Base-by-base conservation (phyloP, 2,329 filamentous ascomycete genomes). In the Shiraia sp. region DNA sequence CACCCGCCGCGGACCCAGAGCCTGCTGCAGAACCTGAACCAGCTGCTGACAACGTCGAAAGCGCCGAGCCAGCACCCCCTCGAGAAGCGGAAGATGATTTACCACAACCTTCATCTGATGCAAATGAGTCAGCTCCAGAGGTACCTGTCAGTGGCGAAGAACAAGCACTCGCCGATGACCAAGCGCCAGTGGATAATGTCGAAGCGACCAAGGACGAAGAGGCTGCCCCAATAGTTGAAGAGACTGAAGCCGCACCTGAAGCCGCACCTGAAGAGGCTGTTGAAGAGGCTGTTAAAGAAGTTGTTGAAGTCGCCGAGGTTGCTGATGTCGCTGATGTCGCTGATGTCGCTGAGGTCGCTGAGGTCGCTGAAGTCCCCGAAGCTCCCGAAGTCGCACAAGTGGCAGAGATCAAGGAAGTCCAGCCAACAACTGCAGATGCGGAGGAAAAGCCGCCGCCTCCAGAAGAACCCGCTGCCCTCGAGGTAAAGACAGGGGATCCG, bases 221-320 rank as follows among this genome's bases (percentile, higher is more conserved):
- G 8, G 25, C 25, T 6, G 30, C 27, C 6, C 32, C 28, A 22
- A 29, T 37, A 10, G 25, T n/a, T 13, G 39, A 16, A 5, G 29
- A 26, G 28, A 4, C 26, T 10, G 36, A 40, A n/a, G 23, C 10
- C 10, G 23, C n/a, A 15, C 14, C 23, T 19, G 2, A 40, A 51
- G n/a, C 29, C 16, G 29, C 15, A 32, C 9, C 26, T 3, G 36
- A 39, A 24, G 29, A 28, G 19, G 19, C 23, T 17, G 29, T 27
- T 1, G 40, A 50, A 31, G 48, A 39, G 9, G 23, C 23, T 19
- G 25, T 13, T 9, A 30, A 31, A 12, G 33, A 40, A 17, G 39
- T 28, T 10, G 22, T 17, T 28, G 46, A 47, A 6, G 12, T n/a
- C n/a, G n/a, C n/a, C n/a, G n/a, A n/a, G n/a, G n/a, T n/a, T n/a